phyloP scores from a whole-genome alignment of 805 yeast species.

The Tetrapisispora taiwanensis region DNA sequence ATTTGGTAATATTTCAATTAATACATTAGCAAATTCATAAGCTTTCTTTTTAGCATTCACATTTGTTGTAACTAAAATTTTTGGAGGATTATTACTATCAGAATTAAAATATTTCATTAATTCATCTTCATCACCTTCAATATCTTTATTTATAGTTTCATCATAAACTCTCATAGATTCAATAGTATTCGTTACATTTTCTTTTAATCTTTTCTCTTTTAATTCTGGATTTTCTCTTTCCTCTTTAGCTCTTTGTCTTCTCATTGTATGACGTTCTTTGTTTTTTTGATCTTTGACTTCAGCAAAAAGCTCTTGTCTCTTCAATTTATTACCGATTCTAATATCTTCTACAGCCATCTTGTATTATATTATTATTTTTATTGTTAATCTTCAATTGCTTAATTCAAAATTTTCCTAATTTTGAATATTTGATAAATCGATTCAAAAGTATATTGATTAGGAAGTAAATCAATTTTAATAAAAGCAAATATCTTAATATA shows the following conservation, averaged over 20 bases:
- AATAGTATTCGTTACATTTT: constrained; percentile 71
- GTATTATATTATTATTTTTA: not conserved
- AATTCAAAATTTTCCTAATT: too few relatives aligned
- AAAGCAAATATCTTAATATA: too few relatives aligned
- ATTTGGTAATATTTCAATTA: constrained; percentile 78
- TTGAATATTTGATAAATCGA: too few relatives aligned
- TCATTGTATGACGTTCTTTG: constrained; percentile 63
- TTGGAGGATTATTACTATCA: constrained; percentile 64
- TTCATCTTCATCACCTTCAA: constrained; percentile 32
- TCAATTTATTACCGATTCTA: constrained; percentile 63
- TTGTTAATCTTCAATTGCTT: too few relatives aligned
- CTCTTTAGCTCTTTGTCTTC: constrained; percentile 78
- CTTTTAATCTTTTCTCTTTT: constrained; percentile 66
- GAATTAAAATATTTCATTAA: constrained; percentile 30
- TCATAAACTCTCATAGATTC: constrained; percentile 79
- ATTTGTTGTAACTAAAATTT: constrained; percentile 81
- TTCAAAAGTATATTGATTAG: too few relatives aligned
- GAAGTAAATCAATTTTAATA: too few relatives aligned
- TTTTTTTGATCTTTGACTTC: constrained; percentile 64
- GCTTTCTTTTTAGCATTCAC: constrained; percentile 79
- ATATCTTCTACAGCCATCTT: constrained; percentile 32
- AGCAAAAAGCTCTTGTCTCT: constrained; percentile 69
- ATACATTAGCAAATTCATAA: constrained; percentile 78
- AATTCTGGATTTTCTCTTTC: constrained; percentile 77
- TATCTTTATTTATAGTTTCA: constrained; percentile 54